These are phyloP conservation scores for Nasturtium officinale DNA, from an alignment of 345 rosid genomes.

Conservation along the genomic window DNA sequence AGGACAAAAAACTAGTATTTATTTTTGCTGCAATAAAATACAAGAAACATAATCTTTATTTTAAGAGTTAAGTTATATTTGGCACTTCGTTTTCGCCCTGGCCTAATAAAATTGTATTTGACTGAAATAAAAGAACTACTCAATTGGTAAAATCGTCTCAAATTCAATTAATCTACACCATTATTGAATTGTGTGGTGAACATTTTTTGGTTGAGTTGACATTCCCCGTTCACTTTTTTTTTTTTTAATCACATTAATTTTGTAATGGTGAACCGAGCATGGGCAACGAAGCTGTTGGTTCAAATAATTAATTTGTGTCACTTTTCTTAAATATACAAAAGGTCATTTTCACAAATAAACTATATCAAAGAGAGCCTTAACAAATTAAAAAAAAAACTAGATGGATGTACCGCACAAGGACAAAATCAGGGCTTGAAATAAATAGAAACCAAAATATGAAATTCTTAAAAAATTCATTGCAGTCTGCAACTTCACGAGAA, in stretches of 20 bases:
- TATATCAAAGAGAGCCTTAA: background rate
- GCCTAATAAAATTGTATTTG: background rate
- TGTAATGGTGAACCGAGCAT: background rate
- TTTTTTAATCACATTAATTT: background rate
- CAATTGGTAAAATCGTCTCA: background rate
- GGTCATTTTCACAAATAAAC: background rate
- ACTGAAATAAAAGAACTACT: background rate
- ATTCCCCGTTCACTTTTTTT: background rate
- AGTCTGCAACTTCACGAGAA: constrained; percentile 7
- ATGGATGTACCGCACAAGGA: constrained; percentile 2
- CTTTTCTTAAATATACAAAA: background rate
- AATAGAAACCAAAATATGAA: background rate
- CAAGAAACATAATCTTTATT: background rate
- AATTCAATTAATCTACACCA: background rate
- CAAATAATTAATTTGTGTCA: background rate
- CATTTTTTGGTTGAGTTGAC: background rate
- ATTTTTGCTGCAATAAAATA: background rate
- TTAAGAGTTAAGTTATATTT: background rate
- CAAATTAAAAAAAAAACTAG: background rate
- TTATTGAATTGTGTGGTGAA: background rate
- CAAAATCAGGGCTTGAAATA: background rate
- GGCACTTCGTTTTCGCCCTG: constrained; percentile 3
- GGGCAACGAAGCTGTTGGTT: background rate
- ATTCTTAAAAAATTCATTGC: background rate
- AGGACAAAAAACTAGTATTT: background rate